phyloP scores from a whole-genome alignment of 1,284 basidiomycete genomes.

The Sphagnurus paluster region DNA sequence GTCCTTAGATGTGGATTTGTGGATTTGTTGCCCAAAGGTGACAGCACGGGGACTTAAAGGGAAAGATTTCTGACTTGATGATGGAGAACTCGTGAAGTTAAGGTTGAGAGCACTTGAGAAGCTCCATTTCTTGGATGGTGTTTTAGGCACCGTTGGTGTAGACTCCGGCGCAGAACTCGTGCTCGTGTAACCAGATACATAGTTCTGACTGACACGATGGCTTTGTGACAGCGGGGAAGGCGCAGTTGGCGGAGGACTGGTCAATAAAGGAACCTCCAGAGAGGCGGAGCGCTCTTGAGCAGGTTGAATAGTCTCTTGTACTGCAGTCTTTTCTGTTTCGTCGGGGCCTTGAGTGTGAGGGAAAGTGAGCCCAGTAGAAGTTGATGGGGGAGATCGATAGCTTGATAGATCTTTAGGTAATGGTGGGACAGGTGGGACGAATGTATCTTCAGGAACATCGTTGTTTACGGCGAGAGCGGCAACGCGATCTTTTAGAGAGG shows the following conservation, averaged over 20 bases:
- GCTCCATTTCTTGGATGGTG: constrained; percentile 94
- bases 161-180: constrained; percentile 43
- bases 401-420: constrained; percentile 87
- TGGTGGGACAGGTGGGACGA: constrained; percentile 94
- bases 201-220: constrained; percentile 38
- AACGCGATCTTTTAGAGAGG: constrained; percentile 64
- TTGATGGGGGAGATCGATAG: constrained; percentile 69
- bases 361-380: constrained; percentile 51
- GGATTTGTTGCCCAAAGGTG: constrained; percentile 59
- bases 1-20: constrained; percentile 69
- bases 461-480: constrained; percentile 55
- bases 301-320: constrained; percentile 35
- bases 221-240: constrained; percentile 28
- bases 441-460: constrained; percentile 58
- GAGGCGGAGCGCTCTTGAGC: constrained; percentile 47
- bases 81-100: constrained; percentile 66
- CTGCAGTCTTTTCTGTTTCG: constrained; percentile 37
- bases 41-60: constrained; percentile 65
- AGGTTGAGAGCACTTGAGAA: constrained; percentile 89
- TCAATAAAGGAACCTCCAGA: constrained; percentile 50
- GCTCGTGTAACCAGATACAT: constrained; percentile 32
- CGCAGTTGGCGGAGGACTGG: constrained; percentile 31
- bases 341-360: constrained; percentile 39
- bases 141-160: constrained; percentile 51
- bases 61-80: constrained; percentile 53